Percentiles rank a stretch among this genome's conserved stretches.
These are phyloP conservation scores for Russula virescens DNA, from an alignment of 768 basidiomycete genomes.

Conservation along the genomic window DNA sequence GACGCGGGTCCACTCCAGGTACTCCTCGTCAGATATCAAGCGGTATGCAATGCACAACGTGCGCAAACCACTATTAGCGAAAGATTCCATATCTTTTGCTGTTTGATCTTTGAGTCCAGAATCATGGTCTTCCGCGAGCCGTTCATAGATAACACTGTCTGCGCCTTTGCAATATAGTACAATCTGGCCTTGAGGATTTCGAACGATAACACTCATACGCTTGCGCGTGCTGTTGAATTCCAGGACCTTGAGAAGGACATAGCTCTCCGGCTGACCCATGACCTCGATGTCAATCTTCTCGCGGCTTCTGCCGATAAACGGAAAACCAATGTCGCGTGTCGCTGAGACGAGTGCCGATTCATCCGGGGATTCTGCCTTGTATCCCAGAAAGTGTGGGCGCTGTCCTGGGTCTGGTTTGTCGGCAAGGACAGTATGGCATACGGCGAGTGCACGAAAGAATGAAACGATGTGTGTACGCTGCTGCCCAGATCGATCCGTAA, in stretches of 20 bases:
- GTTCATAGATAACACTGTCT: conserved; percentile 88
- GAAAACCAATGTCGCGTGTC: conserved; percentile 90
- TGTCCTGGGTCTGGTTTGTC: conserved; percentile 61
- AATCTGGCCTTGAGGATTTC: conserved; percentile 75
- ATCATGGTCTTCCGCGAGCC: conserved; percentile 75
- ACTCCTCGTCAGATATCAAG: conserved; percentile 77
- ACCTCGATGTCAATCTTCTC: conserved; percentile 84
- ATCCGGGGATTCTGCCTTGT: conserved; percentile 96
- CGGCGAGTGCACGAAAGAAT: conserved; percentile 92
- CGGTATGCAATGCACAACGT: conserved; percentile 88
- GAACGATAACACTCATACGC: conserved; percentile 90
- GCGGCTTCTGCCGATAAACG: conserved; percentile 73
- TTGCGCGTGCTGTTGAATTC: conserved; percentile 96
- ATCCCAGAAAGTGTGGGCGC: conserved; percentile 62
- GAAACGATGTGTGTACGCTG: conserved; percentile 66
- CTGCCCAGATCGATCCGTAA: conserved; percentile 52
- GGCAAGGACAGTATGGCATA: conserved; percentile 89
- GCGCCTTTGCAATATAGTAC: conserved; percentile 96
- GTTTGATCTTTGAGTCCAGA: conserved; percentile 68
- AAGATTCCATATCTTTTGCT: conserved; percentile 81
- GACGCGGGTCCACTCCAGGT: conserved; percentile 65
- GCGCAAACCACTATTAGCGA: conserved; percentile 88
- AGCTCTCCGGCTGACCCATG: conserved; percentile 81
- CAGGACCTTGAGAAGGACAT: conserved; percentile 70
- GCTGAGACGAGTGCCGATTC: conserved; percentile 92